Conservation (phyloP, 805 yeast species). For the Teunomyces panamensis region DNA sequence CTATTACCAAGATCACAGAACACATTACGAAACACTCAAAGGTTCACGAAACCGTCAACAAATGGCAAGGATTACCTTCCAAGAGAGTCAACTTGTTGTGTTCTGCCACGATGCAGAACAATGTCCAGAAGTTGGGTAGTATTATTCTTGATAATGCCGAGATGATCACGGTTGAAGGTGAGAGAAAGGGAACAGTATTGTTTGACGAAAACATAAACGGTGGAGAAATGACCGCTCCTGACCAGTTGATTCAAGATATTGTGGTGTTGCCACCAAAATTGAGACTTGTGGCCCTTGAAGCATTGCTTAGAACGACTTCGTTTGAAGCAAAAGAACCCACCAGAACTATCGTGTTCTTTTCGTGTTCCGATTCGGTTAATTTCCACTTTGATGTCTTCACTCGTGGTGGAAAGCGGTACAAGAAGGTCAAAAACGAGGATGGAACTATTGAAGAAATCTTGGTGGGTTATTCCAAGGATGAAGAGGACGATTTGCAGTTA, state of each 20-base stretch:
- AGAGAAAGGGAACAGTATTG: slow-evolving; percentile 21
- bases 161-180: slow-evolving; percentile 49
- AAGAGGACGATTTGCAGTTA: slow-evolving; percentile 20
- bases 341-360: slow-evolving; percentile 78
- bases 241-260: slow-evolving; percentile 78
- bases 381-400: slow-evolving; percentile 80
- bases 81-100: slow-evolving; percentile 78
- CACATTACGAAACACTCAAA: slow-evolving; percentile 48
- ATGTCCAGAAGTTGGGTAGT: slow-evolving; percentile 78
- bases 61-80: slow-evolving; percentile 60
- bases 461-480: slow-evolving; percentile 12
- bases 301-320: slow-evolving; percentile 44
- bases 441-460: slow-evolving; percentile 16
- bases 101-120: slow-evolving; percentile 88
- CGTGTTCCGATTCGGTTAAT: slow-evolving; percentile 96
- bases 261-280: slow-evolving; percentile 91
- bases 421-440: slow-evolving; percentile 29
- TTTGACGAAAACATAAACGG: slow-evolving; percentile 23
- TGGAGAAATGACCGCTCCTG: slow-evolving; percentile 63
- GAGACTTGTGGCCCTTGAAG: slow-evolving; percentile 77
- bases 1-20: slow-evolving; percentile 71
- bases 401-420: slow-evolving; percentile 47
- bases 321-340: slow-evolving; percentile 25
- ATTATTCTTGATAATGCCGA: slow-evolving; percentile 72
- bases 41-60: slow-evolving; percentile 31